These are phyloP conservation scores for Orbilia oligospora DNA, from an alignment of 2,329 filamentous ascomycete genomes.

Conservation along the genomic window DNA sequence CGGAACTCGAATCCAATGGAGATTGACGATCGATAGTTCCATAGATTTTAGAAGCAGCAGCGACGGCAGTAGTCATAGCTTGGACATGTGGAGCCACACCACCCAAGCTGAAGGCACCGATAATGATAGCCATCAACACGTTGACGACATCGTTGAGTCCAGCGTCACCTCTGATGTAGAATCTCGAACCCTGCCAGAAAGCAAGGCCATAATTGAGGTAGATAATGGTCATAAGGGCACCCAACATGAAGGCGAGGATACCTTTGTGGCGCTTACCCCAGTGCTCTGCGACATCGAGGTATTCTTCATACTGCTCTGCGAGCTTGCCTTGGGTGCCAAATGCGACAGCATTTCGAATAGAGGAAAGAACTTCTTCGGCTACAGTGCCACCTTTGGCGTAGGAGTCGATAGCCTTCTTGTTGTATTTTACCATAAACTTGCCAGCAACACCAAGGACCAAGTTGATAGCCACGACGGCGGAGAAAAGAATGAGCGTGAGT, in stretches of 20 bases:
- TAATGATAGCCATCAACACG: conserved; percentile 88
- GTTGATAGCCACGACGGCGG: conserved; percentile 84
- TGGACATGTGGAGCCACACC: conserved; percentile 88
- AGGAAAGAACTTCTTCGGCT: conserved; percentile 94
- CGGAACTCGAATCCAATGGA: conserved; percentile 82
- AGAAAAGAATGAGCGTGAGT: conserved; percentile 86
- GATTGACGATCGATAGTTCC: conserved; percentile 91
- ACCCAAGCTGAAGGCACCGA: conserved; percentile 83
- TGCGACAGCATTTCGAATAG: conserved; percentile 89
- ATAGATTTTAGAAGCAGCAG: conserved; percentile 91
- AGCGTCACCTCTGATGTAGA: conserved; percentile 77
- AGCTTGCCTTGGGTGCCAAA: conserved; percentile 95
- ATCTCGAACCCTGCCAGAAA: conserved; percentile 89
- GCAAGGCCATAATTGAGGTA: conserved; percentile 77
- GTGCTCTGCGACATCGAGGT: conserved; percentile 80
- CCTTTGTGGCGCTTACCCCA: conserved; percentile 83
- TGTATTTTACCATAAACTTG: conserved; percentile 82
- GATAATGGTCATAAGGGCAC: conserved; percentile 84
- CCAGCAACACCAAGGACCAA: conserved; percentile 81
- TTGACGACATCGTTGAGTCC: conserved; percentile 81
- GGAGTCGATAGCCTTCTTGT: conserved; percentile 81
- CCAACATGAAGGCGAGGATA: conserved; percentile 82
- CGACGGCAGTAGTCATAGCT: conserved; percentile 85
- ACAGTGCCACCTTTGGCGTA: conserved; percentile 89
- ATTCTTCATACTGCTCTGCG: conserved; percentile 84